Evolutionary conservation across 1,284 basidiomycete species (phyloP), one percentile per base, ranked within the genome.

Genomic region (Ceratobasidium sp.): DNA sequence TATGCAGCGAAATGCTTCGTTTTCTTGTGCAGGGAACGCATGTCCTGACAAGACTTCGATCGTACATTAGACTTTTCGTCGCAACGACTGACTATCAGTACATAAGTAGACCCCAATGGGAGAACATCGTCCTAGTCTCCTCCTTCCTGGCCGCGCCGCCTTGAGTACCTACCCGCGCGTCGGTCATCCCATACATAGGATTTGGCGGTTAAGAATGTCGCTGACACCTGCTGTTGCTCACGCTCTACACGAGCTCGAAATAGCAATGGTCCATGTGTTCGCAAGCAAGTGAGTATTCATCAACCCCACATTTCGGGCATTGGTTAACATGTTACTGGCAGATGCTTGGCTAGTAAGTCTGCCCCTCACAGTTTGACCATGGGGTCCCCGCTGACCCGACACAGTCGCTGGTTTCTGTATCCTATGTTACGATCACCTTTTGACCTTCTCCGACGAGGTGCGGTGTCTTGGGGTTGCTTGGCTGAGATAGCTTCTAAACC

Each of bases 361-460:
- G 10, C 17, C 6, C 17, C 17, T n/a, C 45, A 7, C 32, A n/a
- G 4, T 8, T 6, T 34, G 3, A 22, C 17, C 8, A n/a, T 15
- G 27, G n/a, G 13, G 20, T 35, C 31, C 3, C 20, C 22, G 45
- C 12, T 34, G 17, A 10, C 29, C 6, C 15, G 12, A 15, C 47
- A 17, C 15, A 71, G 70, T 53, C 35, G 70, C 70, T 38, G 65
- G 70, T 8, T 49, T 45, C 43, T 57, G 56, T 7, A 49, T 71
- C 12, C 31, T 71, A 29, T 22, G 34, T 7, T 71, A 69, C 35
- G 70, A 71, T 50, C 70, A 71, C 27, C 15, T 64, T 31, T 29
- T 62, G 20, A 71, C 70, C 17, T 62, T 71, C 40, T 54, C 70
- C 20, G 70, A 71, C 15, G 70, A 71, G 65, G 70, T 69, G 27